Evolutionary conservation across 441 rosid genomes (phyloP), one percentile per base, ranked within the genome.

Genomic region (Bruguiera hainesii): DNA sequence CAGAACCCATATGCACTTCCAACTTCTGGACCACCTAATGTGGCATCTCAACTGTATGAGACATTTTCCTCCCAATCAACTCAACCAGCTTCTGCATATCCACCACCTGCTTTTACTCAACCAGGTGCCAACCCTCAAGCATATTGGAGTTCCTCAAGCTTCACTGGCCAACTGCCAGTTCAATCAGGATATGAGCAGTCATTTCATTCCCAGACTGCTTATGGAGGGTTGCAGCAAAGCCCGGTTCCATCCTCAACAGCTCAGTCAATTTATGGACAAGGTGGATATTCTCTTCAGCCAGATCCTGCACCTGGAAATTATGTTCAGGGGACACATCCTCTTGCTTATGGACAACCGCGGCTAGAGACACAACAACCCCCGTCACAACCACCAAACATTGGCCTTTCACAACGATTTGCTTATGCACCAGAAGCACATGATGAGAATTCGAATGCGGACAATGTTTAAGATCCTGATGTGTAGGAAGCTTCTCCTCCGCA

Each of bases 151-250:
- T 23, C 69, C 33, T 39, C 67, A 51, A 30, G 67, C 60, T 70
- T 20, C 30, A 6, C 56, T 16, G 49, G 55, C 29, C 75, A 61
- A 61, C 52, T 25, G 25, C 61, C 61, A 37, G 56, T 35, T 60
- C 75, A 72, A 61, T 30, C 70, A 8, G 77, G 64, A 46, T 62
- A 67, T 57, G 71, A 69, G 69, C 73, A 68, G 64, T 33, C 70
- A 6, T 65, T 60, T 15, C 59, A 59, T 53, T 25, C 64, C 25
- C 69, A 71, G 51, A n/a, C 56, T 20, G 60, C 67, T 56, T 61
- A 73, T 49, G 71, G 63, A 33, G 57, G 68, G n/a, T 21, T 53
- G 39, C 69, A 37, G 26, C 42, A 30, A 42, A 13, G 20, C 10
- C 67, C 51, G 29, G 48, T 31, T 26, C 57, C 31, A 7, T 57